Percentiles rank a stretch among this genome's conserved stretches.
Evolutionary conservation across 345 rosid genomes (phyloP).

Genomic region (Euphorbia lathyris): DNA sequence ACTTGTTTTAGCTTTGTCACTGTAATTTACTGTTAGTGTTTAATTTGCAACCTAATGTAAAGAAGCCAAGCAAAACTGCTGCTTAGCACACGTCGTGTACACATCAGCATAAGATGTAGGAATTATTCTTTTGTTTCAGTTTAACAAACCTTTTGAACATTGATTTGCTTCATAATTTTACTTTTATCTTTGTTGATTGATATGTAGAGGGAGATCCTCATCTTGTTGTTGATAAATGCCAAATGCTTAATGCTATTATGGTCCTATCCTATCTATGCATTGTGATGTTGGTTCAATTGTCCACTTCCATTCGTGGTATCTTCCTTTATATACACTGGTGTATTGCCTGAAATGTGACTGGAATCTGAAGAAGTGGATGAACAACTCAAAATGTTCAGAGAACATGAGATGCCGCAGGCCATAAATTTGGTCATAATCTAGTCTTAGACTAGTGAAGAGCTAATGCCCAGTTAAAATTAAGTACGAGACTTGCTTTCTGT

Average conservation of each 20-base stretch:
- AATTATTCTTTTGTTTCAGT: neutral
- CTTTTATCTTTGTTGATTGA: neutral
- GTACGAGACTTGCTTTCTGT: too few relatives aligned
- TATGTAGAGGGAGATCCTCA: neutral
- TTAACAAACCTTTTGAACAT: neutral
- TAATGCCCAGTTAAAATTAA: too few relatives aligned
- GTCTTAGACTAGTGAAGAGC: too few relatives aligned
- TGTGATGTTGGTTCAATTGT: too few relatives aligned
- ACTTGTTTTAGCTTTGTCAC: neutral
- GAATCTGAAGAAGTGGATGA: too few relatives aligned
- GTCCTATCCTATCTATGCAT: neutral
- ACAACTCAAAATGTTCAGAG: too few relatives aligned
- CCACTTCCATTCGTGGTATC: too few relatives aligned
- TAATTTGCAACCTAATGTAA: constrained; percentile 8
- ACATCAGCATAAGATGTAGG: constrained; percentile 17
- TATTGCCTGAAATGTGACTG: too few relatives aligned
- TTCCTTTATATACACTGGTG: too few relatives aligned
- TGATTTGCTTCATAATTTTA: neutral
- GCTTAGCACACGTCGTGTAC: neutral
- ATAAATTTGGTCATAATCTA: too few relatives aligned
- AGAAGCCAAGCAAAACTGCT: neutral
- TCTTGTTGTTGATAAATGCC: neutral
- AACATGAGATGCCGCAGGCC: too few relatives aligned
- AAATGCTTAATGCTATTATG: too few relatives aligned
- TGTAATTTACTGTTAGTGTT: constrained; percentile 20